Evolutionary conservation across 208 protist species (phyloP).

Genomic region (Zelonia costaricensis): DNA sequence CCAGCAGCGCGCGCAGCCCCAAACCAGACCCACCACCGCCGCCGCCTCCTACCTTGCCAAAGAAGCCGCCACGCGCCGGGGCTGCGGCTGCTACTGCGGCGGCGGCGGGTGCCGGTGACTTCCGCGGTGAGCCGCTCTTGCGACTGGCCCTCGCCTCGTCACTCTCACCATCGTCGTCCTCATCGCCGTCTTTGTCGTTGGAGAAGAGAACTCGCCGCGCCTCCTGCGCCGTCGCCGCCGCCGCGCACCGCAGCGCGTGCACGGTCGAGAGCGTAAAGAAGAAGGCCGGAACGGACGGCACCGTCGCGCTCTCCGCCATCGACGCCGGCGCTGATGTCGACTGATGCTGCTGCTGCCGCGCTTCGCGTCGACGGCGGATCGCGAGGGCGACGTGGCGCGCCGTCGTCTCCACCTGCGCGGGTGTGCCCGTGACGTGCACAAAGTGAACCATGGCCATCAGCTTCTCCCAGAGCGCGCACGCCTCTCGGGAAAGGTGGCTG

Average conservation of each 20-base stretch:
- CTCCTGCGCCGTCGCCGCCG: not conserved
- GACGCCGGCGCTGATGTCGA: not conserved
- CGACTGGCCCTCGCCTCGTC: no score
- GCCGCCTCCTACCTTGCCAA: no score
- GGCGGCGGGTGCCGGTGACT: no score
- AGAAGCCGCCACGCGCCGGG: not conserved
- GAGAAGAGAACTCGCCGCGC: conserved; percentile 6
- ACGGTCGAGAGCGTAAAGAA: conserved; percentile 37
- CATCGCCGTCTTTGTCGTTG: not conserved
- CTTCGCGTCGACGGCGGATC: conserved; percentile 22
- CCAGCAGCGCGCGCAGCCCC: conserved; percentile 9
- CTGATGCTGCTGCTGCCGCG: conserved; percentile 10
- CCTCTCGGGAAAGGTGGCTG: conserved; percentile 13
- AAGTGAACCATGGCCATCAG: conserved; percentile 38
- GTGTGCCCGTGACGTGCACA: conserved; percentile 46
- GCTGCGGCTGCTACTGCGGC: not conserved
- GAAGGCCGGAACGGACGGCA: conserved; percentile 30
- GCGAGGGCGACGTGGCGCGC: conserved; percentile 38
- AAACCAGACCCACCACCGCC: not conserved
- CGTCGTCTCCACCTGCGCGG: conserved; percentile 30
- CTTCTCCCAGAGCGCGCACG: conserved; percentile 31
- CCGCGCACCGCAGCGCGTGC: not conserved
- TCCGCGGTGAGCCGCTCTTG: no score
- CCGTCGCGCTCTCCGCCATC: conserved; percentile 8
- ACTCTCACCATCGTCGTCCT: not conserved